Evolutionary conservation across 352 stramenopile species (phyloP), one percentile per base, ranked within the genome.

Genomic region (Phytophthora hibernalis): DNA sequence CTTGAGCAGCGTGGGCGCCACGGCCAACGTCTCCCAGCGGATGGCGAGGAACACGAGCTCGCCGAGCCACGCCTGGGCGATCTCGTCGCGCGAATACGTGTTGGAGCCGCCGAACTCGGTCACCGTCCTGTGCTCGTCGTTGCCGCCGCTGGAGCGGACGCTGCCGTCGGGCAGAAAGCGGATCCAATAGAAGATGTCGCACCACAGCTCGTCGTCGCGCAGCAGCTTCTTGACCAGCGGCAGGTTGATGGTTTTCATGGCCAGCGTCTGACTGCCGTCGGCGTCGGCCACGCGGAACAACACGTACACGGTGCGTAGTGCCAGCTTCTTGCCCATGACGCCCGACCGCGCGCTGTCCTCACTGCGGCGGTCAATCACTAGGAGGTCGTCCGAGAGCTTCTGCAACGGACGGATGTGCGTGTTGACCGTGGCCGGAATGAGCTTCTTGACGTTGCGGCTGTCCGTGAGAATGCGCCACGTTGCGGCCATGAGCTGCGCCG

Each of bases 171-270:
- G 61, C 12, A 74, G 54, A 47, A 84, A 83, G 47, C 79, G 72
- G 64, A 86, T 78, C 77, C 79, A 90, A 59, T 90, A 90, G 62
- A 87, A 87, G 49, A 89, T 79, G 47, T 91, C 76, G 66, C 76
- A 86, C 80, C 80, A 91, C 26, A 70, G 37, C 56, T 91, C 78
- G 44, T 83, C 61, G 16, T 72, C 53, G 1, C 56, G 58, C 40
- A 91, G 61, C 49, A 77, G 43, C 24, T 71, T 64, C 52, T 83
- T 80, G 24, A 85, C 74, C 22, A 77, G 55, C 33, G 76, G 78
- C 48, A 80, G 52, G 68, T 87, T 77, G 31, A 91, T 74, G 37
- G 80, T 91, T 59, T 89, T 87, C 78, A 89, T 91, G 42, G 65
- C 68, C 12, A 91, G 31, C 48, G 76, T 55, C 48, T 80, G 72